Evolutionary conservation across 2,329 filamentous ascomycete species (phyloP).

Genomic region (Cladorrhinum sp.): DNA sequence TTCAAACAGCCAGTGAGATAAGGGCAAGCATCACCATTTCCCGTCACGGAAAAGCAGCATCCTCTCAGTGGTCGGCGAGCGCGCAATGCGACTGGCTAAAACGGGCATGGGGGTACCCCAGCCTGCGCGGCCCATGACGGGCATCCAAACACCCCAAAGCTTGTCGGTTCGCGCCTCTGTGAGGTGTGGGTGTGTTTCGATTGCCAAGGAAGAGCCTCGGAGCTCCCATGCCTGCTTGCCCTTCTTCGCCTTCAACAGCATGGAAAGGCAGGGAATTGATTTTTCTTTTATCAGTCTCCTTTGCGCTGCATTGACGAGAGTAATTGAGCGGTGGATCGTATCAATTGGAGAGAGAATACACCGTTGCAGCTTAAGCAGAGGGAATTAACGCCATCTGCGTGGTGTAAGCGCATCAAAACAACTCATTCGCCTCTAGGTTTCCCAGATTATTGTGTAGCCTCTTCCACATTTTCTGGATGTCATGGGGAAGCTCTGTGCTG

Average conservation of each 20-base stretch:
- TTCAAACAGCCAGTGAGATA: conserved; percentile 14
- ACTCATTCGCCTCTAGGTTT: background rate
- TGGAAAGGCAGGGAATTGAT: background rate
- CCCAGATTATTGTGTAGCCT: background rate
- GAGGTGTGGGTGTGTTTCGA: conserved; percentile 9
- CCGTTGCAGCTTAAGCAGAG: conserved; percentile 5
- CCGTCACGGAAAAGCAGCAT: background rate
- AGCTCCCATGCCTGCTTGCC: conserved; percentile 6
- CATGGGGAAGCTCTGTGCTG: background rate
- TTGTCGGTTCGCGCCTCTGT: conserved; percentile 23
- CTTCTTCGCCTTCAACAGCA: background rate
- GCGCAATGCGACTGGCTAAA: conserved; percentile 14
- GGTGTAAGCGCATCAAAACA: conserved; percentile 3
- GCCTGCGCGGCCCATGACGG: conserved; percentile 21
- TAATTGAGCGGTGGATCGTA: background rate
- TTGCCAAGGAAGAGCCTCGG: conserved; percentile 14
- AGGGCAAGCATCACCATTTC: conserved; percentile 4
- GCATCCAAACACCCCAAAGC: conserved; percentile 21
- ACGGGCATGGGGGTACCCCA: conserved; percentile 19
- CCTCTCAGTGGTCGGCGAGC: conserved; percentile 10
- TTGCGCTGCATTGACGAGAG: conserved; percentile 1
- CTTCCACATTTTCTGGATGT: background rate
- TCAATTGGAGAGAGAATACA: conserved; percentile 11
- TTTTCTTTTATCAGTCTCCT: background rate
- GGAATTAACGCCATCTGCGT: conserved; percentile 3